Base-by-base conservation (phyloP, 768 basidiomycete genomes). In the Mycena metata region DNA sequence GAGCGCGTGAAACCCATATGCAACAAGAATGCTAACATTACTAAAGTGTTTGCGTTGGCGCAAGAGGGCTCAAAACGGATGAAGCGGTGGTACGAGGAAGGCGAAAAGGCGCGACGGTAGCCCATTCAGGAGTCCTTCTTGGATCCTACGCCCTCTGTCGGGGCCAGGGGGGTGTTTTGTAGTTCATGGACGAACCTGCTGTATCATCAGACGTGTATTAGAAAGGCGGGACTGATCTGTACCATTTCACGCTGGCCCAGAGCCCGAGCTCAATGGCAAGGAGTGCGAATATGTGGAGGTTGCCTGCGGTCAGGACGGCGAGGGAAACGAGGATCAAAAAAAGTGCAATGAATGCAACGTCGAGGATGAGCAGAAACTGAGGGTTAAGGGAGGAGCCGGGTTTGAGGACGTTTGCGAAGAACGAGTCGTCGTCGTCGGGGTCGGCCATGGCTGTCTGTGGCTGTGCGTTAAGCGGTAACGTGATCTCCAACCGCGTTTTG, bases 241-340 rank as follows among this genome's bases (percentile, higher is more conserved):
- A 92, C 94, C 93, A 95, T 80, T 95, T 94, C 0, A 94, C 84
- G 71, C 90, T 93, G 35, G 82, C 90, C 93, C 93, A 95, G 35
- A 96, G 80, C 35, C 83, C 86, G 16, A 90, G 74, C 73, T 90
- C 89, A 66, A 96, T 90, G 2, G 75, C 80, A 67, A 91, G 90
- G 15, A 96, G 81, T 26, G 82, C 83, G 33, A 93, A 83, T 36
- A 95, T 81, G 74, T 96, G 94, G 1, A 85, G 60, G 72, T 88
- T 95, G 36, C 90, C 89, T 15, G 81, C 79, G 0, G 93, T 92
- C 24, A 90, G 71, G 75, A 87, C 82, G 9, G 88, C 83, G n/a
- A 91, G 82, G 46, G 81, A 78, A 43, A 88, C 70, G 23, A 95
- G 85, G 11, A 93, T 85, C 21, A 88, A 58, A 30, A 93, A 80